Evolutionary conservation across 306 rosid genomes (phyloP), one percentile per base, ranked within the genome.

Genomic region (Cucurbita maxima): DNA sequence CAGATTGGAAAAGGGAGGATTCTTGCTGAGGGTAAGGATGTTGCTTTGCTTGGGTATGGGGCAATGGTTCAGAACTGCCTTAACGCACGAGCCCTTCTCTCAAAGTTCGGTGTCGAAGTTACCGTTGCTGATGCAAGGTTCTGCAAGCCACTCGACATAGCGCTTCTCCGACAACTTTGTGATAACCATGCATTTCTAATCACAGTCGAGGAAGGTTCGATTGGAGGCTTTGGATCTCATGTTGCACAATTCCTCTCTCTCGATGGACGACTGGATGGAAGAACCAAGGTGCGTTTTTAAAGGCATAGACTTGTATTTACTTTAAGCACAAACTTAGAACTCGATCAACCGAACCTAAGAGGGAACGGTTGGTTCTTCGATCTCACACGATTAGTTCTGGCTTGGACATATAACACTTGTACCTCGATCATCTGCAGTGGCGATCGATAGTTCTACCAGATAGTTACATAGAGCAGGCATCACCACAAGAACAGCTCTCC

Each of bases 41-140:
- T 93, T 79, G 98, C 88, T 59, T 80, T 93, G 79, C 89, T 93
- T 60, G 98, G 98, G 61, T 93, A 93, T 64, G 98, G 98, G 58
- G 79, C 98, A 61, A 90, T 93, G 98, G 97, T 93, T 74, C 94
- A 81, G 80, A 90, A 90, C 82, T 93, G 98, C 86, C 92, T 93
- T 7, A 83, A 80, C 74, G 98, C 98, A 53, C 85, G 78, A 62
- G 70, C 89, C 64, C 97, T 93, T 77, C 98, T 93, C 61, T 79
- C 90, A 10, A 79, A 84, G 76, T 96, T 93, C 62, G 98, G 96
- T 13, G 62, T 93, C 55, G 87, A 93, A 59, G 92, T 90, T 74
- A 93, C 98, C 14, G 98, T 93, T 78, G 98, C 96, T 14, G 98
- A 93, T 79, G 98, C 98, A 58, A 85, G 98, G 86, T 93, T 93